Conservation (phyloP, 2,329 filamentous ascomycete genomes). For the Ceratocystis colombiana region DNA sequence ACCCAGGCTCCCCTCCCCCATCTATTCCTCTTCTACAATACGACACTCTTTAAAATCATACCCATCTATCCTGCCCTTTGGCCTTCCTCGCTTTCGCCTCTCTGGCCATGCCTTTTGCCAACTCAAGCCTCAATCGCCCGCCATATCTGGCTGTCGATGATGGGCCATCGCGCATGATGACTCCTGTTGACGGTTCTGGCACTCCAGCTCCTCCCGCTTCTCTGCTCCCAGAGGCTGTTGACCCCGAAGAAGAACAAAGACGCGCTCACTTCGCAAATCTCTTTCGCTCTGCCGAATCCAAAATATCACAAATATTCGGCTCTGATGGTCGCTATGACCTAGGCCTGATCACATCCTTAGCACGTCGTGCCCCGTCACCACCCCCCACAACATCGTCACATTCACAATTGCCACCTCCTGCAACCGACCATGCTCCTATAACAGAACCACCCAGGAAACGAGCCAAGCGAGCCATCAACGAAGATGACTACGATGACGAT, state of each 20-base stretch:
- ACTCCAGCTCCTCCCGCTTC: conserved; percentile 21
- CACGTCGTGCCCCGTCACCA: conserved; percentile 41
- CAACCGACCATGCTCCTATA: conserved; percentile 50
- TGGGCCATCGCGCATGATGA: conserved; percentile 42
- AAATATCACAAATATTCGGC: conserved; percentile 64
- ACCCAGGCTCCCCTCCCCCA: neutral
- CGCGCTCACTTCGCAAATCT: conserved; percentile 66
- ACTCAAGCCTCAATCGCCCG: conserved; percentile 9
- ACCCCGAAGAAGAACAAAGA: conserved; percentile 53
- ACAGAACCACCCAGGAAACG: conserved; percentile 60
- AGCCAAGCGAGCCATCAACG: conserved; percentile 65
- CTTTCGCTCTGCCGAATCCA: conserved; percentile 66
- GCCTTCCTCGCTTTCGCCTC: conserved; percentile 10
- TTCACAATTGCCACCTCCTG: conserved; percentile 38
- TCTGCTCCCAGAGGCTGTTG: conserved; percentile 27
- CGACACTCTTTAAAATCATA: neutral
- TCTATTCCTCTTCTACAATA: neutral
- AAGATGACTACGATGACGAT: conserved; percentile 79
- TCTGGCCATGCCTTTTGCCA: conserved; percentile 16
- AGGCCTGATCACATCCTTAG: conserved; percentile 45
- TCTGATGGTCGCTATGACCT: conserved; percentile 46
- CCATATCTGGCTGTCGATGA: conserved; percentile 40
- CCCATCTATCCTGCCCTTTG: neutral
- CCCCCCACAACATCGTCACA: conserved; percentile 26
- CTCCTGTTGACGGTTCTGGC: conserved; percentile 41